Base-by-base conservation (phyloP, 228 moss, liverwort and hornwort genomes). In the Sphagnum magellanicum region DNA sequence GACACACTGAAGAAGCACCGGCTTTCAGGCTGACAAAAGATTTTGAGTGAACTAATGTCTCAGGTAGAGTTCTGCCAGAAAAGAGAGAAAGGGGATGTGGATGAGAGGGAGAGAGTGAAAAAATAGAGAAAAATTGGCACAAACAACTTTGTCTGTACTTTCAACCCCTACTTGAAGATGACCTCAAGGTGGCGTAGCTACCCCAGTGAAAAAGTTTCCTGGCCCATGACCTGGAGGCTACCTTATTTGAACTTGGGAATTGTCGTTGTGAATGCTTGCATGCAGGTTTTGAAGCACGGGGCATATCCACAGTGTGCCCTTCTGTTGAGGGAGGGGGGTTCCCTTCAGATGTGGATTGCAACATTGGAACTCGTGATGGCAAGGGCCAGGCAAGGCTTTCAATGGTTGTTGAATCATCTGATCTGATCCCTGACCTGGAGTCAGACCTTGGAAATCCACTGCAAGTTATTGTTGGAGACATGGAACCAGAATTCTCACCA, bases 391-490 rank as follows among this genome's bases (percentile, higher is more conserved):
- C 78, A 53, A 83, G 80, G 62, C 75, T 72, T 69, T 80, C 72
- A 6, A 83, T 80, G 13, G 80, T 83, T 51, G 78, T 86, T 5
- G 86, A 78, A 67, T 86, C 86, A 51, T 83, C 80, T 50, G 74
- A 65, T 76, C 86, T 65, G 59, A 78, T 83, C 69, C 83, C 86
- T 63, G 86, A 83, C 53, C 86, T 75, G 48, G 86, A 86, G 76
- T 86, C 86, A 5, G 86, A 86, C 63, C 86, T 86, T n/a, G 76
- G 48, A 58, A 86, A 86, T 5, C 86, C 86, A 55, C 55, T 55
- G 69, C 86, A 86, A 6, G 77, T 86, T 73, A 86, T 51, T 57
- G 86, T 75, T 65, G 86, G 86, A 49, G 86, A 86, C 67, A 78
- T 63, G 60, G 80, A 83, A 10, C 80, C 83, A 46, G 82, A 82